Evolutionary conservation across 345 rosid genomes (phyloP).

Genomic region (Bruguiera gymnorhiza): DNA sequence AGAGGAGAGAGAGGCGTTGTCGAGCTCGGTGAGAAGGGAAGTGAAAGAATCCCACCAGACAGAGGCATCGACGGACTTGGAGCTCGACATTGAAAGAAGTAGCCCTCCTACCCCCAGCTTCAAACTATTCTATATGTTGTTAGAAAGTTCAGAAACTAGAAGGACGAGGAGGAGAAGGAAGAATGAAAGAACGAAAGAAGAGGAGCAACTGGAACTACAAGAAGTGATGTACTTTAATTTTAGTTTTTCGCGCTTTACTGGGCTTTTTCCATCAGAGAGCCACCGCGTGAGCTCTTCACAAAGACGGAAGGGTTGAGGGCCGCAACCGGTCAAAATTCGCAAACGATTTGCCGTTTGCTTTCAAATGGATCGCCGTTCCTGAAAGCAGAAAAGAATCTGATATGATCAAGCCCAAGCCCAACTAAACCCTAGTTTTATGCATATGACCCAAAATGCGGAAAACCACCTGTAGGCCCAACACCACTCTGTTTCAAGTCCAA

Average conservation of each 20-base stretch:
- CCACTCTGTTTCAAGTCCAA: no score
- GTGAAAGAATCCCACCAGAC: conserved; percentile 88
- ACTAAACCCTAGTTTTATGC: no score
- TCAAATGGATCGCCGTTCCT: no score
- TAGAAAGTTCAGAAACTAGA: conserved; percentile 27
- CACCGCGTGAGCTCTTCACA: conserved; percentile 7
- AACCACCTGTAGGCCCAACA: no score
- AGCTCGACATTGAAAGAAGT: conserved; percentile 41
- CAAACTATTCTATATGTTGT: not conserved
- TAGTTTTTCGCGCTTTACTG: conserved; percentile 18
- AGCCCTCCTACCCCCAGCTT: not conserved
- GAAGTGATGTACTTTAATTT: not conserved
- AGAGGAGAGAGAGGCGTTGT: conserved; percentile 50
- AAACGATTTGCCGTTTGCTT: no score
- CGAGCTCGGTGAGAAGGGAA: conserved; percentile 61
- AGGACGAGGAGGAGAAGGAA: not conserved
- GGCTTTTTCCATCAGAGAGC: not conserved
- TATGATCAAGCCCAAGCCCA: no score
- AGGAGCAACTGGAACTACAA: not conserved
- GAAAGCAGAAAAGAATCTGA: no score
- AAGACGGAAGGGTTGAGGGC: no score
- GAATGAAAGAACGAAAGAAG: not conserved
- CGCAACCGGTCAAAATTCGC: conserved; percentile 6
- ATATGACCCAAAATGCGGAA: no score
- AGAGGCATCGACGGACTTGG: conserved; percentile 55